A percentile compares a stretch with the other conserved stretches of the same genome.
Evolutionary conservation across 2,329 filamentous ascomycete genomes (phyloP).

Genomic region (Rutstroemia sp.): DNA sequence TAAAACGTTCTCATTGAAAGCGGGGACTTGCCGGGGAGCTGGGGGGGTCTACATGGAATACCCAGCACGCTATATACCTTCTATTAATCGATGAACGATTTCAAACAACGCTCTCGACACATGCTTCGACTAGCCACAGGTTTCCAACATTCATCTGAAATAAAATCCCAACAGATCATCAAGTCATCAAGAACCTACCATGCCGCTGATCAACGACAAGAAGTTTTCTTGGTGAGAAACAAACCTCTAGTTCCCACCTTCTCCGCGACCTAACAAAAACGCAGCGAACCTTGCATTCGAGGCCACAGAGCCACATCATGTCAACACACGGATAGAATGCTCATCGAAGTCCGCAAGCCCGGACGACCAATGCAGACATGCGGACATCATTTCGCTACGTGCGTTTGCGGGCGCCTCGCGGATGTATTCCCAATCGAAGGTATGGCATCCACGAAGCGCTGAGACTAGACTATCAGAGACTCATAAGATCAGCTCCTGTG

Average conservation of each 20-base stretch:
- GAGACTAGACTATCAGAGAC: no score
- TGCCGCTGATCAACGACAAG: conserved; percentile 25
- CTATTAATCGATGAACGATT: no score
- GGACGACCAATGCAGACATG: conserved; percentile 25
- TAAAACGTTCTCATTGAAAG: no score
- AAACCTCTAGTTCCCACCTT: neutral
- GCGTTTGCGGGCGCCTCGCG: conserved; percentile 19
- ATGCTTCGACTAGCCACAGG: neutral
- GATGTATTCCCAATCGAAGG: conserved; percentile 13
- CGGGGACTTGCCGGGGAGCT: no score
- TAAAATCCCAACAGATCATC: neutral
- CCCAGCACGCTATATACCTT: no score
- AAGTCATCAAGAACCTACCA: neutral
- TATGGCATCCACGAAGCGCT: neutral
- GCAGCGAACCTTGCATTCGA: conserved; percentile 25
- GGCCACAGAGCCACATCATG: conserved; percentile 26
- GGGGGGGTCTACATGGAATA: no score
- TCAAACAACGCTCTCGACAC: no score
- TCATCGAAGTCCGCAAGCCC: conserved; percentile 25
- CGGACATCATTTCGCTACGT: conserved; percentile 21
- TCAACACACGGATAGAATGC: conserved; percentile 20
- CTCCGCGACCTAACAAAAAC: neutral
- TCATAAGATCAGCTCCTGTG: no score
- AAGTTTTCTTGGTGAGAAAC: conserved; percentile 25
- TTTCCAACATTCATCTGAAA: neutral